These are phyloP conservation scores for Trichocladium uniseriatum DNA, from an alignment of 495 filamentous ascomycete species.

Conservation along the genomic window DNA sequence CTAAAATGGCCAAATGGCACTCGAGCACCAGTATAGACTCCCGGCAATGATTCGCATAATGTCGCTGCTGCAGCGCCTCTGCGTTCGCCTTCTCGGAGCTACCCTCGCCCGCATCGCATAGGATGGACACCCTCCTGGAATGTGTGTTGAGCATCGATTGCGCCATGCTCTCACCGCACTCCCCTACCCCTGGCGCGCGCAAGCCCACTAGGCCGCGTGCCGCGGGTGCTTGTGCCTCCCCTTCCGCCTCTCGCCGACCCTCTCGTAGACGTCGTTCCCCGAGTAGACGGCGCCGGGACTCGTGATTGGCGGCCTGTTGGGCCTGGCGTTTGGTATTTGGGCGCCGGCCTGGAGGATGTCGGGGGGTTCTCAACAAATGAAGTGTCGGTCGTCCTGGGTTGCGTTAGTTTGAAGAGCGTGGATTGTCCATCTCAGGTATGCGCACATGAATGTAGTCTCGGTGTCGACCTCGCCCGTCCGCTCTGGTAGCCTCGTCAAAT, in stretches of 20 bases:
- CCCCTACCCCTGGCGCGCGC: slow-evolving; percentile 34
- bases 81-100: too few relatives aligned
- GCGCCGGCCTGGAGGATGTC: slow-evolving; percentile 55
- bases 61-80: too few relatives aligned
- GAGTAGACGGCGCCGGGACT: slow-evolving; percentile 32
- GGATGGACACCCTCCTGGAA: too few relatives aligned
- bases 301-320: slow-evolving; percentile 40
- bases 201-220: slow-evolving; percentile 38
- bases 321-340: slow-evolving; percentile 52
- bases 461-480: slow-evolving; percentile 29
- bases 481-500: slow-evolving; percentile 12
- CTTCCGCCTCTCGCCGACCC: slow-evolving; percentile 30
- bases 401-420: slow-evolving; percentile 18
- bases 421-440: background rate
- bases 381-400: slow-evolving; percentile 76
- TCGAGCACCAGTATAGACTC: too few relatives aligned
- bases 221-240: slow-evolving; percentile 12
- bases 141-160: too few relatives aligned
- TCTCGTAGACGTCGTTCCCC: slow-evolving; percentile 23
- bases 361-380: slow-evolving; percentile 87
- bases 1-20: too few relatives aligned
- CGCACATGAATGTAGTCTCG: slow-evolving; percentile 86
- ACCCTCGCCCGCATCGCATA: too few relatives aligned
- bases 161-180: slow-evolving; percentile 17
- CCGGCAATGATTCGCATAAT: too few relatives aligned